Evolutionary conservation across 2,329 filamentous ascomycete genomes (phyloP), one percentile per base, ranked within the genome.

Genomic region (Cercospora zeae-maydis): DNA sequence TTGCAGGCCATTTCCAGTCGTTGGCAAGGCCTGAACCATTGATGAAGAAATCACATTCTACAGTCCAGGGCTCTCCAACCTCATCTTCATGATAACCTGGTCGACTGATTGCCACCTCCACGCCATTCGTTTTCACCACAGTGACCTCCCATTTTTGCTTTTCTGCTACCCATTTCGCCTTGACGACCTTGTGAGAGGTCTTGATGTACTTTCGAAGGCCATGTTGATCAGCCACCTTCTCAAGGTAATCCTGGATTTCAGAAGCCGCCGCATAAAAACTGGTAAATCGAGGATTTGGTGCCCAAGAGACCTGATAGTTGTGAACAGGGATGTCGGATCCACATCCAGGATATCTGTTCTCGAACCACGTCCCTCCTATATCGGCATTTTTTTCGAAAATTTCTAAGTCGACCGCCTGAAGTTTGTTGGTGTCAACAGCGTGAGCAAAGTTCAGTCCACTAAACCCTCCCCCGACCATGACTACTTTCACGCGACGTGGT

Each of bases 291-390:
- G 77, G 76, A n/a, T 71, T 78, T 70, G 79, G 79, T 62, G 79
- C 79, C 72, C 80, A 83, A 3, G 77, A 77, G 58, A 79, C 81
- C 60, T 82, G 78, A 55, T 81, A 80, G 14, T 75, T 76, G 55
- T 79, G 77, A 11, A 75, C 74, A 1, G 78, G 78, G 21, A 80
- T 78, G 42, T 81, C 78, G 68, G 76, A 77, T 33, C 74, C 69
- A 69, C 77, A 75, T 6, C 77, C 77, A 3, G 75, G 74, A 58
- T 78, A 75, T 58, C 60, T 54, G 47, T 71, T 71, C 54, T 69
- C 55, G 9, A 67, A 57, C 66, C 66, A 70, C 10, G 71, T 72
- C 1, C 70, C 70, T 5, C 71, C 70, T 33, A 72, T 34, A 21
- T 59, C 19, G 14, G 16, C 33, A 33, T 59, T 59, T 27, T 59